Conservation (phyloP, 2,329 filamentous ascomycete genomes). For the Alternaria arborescens region DNA sequence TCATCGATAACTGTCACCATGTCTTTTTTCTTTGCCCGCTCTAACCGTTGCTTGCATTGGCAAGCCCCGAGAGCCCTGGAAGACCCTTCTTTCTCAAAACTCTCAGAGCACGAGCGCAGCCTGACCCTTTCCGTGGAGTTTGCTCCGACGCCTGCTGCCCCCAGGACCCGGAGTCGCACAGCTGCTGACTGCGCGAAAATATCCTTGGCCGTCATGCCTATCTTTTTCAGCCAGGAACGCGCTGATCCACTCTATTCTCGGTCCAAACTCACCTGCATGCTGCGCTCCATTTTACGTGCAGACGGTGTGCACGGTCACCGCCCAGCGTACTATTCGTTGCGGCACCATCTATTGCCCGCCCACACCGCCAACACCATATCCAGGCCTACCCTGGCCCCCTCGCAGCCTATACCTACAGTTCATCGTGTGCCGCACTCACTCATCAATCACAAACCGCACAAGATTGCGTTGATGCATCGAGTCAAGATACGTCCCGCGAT, state of each 20-base stretch:
- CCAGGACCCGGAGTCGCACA: slow-evolving; percentile 8
- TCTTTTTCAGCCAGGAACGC: slow-evolving; percentile 10
- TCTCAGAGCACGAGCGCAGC: not conserved
- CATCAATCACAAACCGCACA: slow-evolving; percentile 7
- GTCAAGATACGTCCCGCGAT: slow-evolving; percentile 5
- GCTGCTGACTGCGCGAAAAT: not conserved
- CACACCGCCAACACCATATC: slow-evolving; percentile 14
- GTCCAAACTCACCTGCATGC: not conserved
- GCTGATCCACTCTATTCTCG: slow-evolving; percentile 16
- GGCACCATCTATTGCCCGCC: slow-evolving; percentile 9
- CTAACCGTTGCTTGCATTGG: slow-evolving; percentile 14
- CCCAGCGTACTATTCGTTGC: slow-evolving; percentile 1
- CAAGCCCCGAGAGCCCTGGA: not conserved
- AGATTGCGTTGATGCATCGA: slow-evolving; percentile 12
- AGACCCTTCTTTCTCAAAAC: slow-evolving; percentile 9
- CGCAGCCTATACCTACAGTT: slow-evolving; percentile 5
- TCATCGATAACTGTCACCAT: slow-evolving; percentile 4
- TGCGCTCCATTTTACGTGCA: slow-evolving; percentile 1
- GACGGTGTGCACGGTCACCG: slow-evolving; percentile 4
- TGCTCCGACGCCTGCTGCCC: not conserved
- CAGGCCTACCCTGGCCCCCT: slow-evolving; percentile 1
- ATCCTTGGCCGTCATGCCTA: slow-evolving; percentile 1
- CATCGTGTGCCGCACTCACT: slow-evolving; percentile 2
- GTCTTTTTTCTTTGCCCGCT: slow-evolving; percentile 16
- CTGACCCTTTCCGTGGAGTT: not conserved